These are phyloP conservation scores for Talaromyces stipitatus DNA, from an alignment of 495 filamentous ascomycete species.

Conservation along the genomic window DNA sequence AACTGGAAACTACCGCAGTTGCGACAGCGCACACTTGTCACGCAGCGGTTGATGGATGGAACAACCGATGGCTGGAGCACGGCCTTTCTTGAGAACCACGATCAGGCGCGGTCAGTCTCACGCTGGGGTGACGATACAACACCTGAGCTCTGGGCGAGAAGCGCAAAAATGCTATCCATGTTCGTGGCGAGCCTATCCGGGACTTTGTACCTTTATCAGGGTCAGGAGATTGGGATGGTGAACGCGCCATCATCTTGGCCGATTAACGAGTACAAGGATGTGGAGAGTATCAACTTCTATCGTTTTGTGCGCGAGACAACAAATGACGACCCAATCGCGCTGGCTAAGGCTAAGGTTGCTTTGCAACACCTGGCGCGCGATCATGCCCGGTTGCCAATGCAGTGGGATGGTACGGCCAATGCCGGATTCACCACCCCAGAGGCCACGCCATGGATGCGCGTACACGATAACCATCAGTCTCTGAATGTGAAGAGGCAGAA, in stretches of 20 bases:
- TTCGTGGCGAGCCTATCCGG: constrained; percentile 43
- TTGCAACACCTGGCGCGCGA: constrained; percentile 50
- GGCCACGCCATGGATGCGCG: constrained; percentile 50
- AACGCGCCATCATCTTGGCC: constrained; percentile 39
- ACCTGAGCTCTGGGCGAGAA: constrained; percentile 31
- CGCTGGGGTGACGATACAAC: constrained; percentile 37
- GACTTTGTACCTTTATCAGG: constrained; percentile 50
- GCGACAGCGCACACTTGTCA: constrained; percentile 23
- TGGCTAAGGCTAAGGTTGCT: constrained; percentile 28
- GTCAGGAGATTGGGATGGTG: constrained; percentile 50
- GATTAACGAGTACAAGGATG: constrained; percentile 43
- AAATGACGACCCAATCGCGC: constrained; percentile 19
- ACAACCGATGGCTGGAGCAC: constrained; percentile 44
- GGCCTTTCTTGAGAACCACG: constrained; percentile 39
- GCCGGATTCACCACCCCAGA: constrained; percentile 42
- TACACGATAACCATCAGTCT: constrained; percentile 43
- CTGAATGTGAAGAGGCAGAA: constrained; percentile 45
- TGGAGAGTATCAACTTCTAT: constrained; percentile 45
- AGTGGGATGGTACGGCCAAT: constrained; percentile 46
- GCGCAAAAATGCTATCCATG: constrained; percentile 46
- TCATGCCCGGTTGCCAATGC: constrained; percentile 54
- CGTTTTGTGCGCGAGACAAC: constrained; percentile 22
- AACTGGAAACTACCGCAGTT: constrained; percentile 36
- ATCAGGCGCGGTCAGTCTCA: constrained; percentile 41
- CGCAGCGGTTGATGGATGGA: constrained; percentile 40